Base-by-base conservation (phyloP, 1,139 yeast genomes). In the Yamadazyma triangularis region DNA sequence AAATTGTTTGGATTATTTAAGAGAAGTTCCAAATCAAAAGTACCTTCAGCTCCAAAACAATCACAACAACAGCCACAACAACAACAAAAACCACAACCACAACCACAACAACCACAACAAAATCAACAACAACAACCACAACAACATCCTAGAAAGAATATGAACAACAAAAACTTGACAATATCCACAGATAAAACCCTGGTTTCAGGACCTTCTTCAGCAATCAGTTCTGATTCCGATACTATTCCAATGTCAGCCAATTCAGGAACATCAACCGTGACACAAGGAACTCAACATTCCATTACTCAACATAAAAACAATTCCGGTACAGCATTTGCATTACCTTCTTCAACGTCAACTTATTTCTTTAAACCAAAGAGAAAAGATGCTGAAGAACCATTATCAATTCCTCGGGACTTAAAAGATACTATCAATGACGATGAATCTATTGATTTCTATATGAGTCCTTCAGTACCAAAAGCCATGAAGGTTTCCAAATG, bases 281-380 rank as follows among this genome's bases (percentile, higher is more conserved):
- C 46, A 2, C 41, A 47, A 4, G 36, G 42, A 10, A 41, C 47
- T 2, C 28, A 29, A 10, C 25, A 23, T 13, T 35, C 44, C 10
- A 30, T 40, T 3, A 40, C 40, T 36, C 63, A 23, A 41, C 50
- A 42, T 21, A 38, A 35, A 14, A 44, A 40, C 26, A 8, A 38
- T 50, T 26, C 72, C 60, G 48, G 48, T 2, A 50, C 64, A 15
- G 67, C 73, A 6, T 67, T 67, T 52, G 73, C 72, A 8, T 56
- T 67, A 39, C 73, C 73, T 4, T 60, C 70, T 2, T 65, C 73
- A 2, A 63, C 72, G 0, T 65, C 73, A 0, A 58, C 57, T 13
- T 53, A 62, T 30, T 66, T 64, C 41, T 66, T 66, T 50, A 63
- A 62, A 31, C 62, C 53, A n/a, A 30, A 32, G 12, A 27, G 23